Evolutionary conservation across 1,284 basidiomycete species (phyloP), one percentile per base, ranked within the genome.

Genomic region (Sanghuangporus sanghuang): DNA sequence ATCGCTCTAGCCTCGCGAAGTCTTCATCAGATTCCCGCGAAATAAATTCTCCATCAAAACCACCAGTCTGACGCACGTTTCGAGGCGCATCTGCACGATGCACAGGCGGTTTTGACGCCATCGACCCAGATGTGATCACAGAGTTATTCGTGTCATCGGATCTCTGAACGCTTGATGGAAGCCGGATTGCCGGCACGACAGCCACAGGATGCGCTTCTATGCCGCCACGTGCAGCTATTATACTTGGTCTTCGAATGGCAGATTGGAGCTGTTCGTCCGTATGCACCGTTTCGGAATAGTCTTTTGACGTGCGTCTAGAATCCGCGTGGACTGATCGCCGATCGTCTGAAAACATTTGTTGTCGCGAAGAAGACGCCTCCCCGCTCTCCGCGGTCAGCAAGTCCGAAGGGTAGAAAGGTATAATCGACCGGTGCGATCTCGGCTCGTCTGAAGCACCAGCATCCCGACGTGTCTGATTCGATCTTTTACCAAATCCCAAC

Each of bases 41-140:
- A 14, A 39, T 16, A 21, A 27, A 32, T 14, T 55, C 63, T 0
- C 40, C 14, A 49, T 59, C 40, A 52, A 57, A 57, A 18, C n/a
- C 23, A 12, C 40, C 57, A 27, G 38, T 40, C 12, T 54, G 42
- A 11, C 44, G 40, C 14, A 65, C 64, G 49, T 59, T 62, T 36
- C 39, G 61, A 35, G 64, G 64, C 21, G 61, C 60, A 50, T 65
- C 64, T 12, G 64, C 60, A n/a, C 44, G 61, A 59, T 65, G 64
- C 14, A 42, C 61, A 35, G 64, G 64, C 21, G 64, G 64, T 35
- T 52, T 61, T 18, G 61, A 50, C n/a, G 61, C 18, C 23, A 65
- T 50, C 46, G 61, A 58, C n/a, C 50, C 36, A 9, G 64, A 49
- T 5, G 60, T 65, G 32, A 59, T 21, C 27, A 58, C 49, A 5